Percentiles rank a stretch among this genome's conserved stretches.
These are phyloP conservation scores for Sherardia arvensis DNA, from an alignment of 257 asterid genomes.

Conservation along the genomic window DNA sequence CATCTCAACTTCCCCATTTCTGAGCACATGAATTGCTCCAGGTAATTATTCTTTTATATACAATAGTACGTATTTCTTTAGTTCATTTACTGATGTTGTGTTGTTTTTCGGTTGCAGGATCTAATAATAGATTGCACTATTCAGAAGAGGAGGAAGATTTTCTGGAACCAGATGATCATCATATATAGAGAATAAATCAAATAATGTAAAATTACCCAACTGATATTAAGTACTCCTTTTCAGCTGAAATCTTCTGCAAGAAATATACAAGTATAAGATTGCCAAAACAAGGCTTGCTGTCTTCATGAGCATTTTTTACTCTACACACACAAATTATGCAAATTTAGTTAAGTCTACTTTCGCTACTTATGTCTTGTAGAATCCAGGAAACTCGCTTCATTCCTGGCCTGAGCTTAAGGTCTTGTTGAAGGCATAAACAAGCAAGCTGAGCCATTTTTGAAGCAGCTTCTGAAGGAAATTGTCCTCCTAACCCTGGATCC, in stretches of 20 bases:
- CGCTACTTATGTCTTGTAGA: not conserved
- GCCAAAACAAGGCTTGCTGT: not conserved
- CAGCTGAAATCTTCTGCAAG: not conserved
- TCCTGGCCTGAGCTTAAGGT: not conserved
- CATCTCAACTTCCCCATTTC: constrained; percentile 35
- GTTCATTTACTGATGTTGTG: too few relatives aligned
- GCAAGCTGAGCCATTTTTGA: not conserved
- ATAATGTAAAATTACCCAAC: not conserved
- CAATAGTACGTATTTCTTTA: too few relatives aligned
- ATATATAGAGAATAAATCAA: not conserved
- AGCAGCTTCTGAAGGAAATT: not conserved
- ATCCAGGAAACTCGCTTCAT: not conserved
- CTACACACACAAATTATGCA: not conserved
- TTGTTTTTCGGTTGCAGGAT: not conserved
- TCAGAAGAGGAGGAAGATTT: not conserved
- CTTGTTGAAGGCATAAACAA: not conserved
- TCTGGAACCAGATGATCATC: too few relatives aligned
- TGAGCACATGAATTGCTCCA: constrained; percentile 29
- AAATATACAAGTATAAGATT: not conserved
- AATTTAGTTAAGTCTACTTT: not conserved
- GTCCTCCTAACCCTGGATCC: not conserved
- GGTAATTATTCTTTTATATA: constrained; percentile 7
- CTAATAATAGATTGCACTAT: not conserved
- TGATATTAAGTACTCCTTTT: too few relatives aligned
- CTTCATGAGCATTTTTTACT: too few relatives aligned